phyloP scores from a whole-genome alignment of 2,329 filamentous ascomycete genomes.

The Pseudogymnoascus sp. region DNA sequence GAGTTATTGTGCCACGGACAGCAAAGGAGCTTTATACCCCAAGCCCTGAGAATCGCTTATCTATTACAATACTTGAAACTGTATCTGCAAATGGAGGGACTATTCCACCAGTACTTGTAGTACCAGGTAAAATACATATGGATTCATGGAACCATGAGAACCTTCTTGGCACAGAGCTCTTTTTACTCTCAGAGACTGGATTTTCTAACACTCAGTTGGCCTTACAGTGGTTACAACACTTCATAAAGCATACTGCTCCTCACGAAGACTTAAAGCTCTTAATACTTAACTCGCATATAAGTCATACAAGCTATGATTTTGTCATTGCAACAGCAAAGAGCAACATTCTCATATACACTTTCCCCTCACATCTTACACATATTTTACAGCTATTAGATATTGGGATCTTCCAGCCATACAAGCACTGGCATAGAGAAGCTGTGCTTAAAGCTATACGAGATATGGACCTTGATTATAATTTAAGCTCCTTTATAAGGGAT shows the following conservation, averaged over 20 bases:
- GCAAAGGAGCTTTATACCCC: too few species aligned
- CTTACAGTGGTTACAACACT: background rate
- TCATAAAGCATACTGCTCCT: too few species aligned
- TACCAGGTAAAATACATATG: too few species aligned
- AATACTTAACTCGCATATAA: background rate
- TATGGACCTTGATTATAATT: background rate
- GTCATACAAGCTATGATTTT: background rate
- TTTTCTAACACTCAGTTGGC: background rate
- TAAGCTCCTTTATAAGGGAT: background rate
- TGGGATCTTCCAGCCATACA: background rate
- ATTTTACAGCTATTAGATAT: conserved; percentile 1
- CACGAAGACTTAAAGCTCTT: background rate
- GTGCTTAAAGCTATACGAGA: background rate
- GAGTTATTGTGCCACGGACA: too few species aligned
- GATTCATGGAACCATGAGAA: too few species aligned
- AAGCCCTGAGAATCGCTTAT: too few species aligned
- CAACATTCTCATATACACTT: background rate
- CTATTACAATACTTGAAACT: too few species aligned
- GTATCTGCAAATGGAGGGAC: too few species aligned
- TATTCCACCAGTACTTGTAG: too few species aligned
- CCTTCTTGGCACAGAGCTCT: background rate
- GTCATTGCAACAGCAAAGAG: background rate
- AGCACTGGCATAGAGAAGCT: background rate
- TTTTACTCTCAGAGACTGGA: background rate
- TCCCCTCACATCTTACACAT: background rate